phyloP scores from a whole-genome alignment of 108 stramenopile genomes.

The Fistulifera pelliculosa region DNA sequence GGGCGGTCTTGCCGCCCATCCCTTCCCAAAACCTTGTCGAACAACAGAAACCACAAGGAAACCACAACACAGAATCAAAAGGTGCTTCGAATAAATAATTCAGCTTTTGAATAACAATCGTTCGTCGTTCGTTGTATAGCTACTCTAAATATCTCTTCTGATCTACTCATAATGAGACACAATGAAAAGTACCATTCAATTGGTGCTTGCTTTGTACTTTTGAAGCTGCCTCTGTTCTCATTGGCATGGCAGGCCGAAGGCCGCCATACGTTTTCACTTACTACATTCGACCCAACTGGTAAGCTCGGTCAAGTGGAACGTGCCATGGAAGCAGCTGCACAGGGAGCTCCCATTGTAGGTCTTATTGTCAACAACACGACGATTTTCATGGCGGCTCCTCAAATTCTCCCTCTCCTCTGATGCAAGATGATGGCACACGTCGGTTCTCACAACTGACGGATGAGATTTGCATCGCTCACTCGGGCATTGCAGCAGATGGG shows the following conservation, averaged over 20 bases:
- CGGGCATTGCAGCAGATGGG: slow-evolving; percentile 71
- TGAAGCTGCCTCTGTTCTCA: too few relatives aligned
- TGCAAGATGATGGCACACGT: slow-evolving; percentile 70
- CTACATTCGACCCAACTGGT: slow-evolving; percentile 90
- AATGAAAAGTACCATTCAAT: too few relatives aligned
- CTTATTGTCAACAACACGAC: slow-evolving; percentile 18
- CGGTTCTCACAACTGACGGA: slow-evolving; percentile 46
- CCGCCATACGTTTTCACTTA: slow-evolving; percentile 88
- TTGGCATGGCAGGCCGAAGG: slow-evolving; percentile 30
- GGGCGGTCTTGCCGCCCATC: too few relatives aligned
- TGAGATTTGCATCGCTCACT: slow-evolving; percentile 44
- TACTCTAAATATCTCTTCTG: too few relatives aligned
- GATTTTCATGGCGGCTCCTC: slow-evolving; percentile 34
- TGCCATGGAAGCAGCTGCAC: slow-evolving; percentile 56
- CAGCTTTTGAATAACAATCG: too few relatives aligned
- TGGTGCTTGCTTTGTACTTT: too few relatives aligned
- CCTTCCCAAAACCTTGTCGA: too few relatives aligned
- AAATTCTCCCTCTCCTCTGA: slow-evolving; percentile 48
- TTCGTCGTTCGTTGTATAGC: too few relatives aligned
- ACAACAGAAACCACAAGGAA: too few relatives aligned
- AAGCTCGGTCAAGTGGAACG: slow-evolving; percentile 92
- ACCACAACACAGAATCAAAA: too few relatives aligned
- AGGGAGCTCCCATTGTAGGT: slow-evolving; percentile 63
- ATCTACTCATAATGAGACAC: too few relatives aligned
- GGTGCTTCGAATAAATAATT: too few relatives aligned